Base-by-base conservation (phyloP, 306 rosid genomes). In the Quercus ilex region DNA sequence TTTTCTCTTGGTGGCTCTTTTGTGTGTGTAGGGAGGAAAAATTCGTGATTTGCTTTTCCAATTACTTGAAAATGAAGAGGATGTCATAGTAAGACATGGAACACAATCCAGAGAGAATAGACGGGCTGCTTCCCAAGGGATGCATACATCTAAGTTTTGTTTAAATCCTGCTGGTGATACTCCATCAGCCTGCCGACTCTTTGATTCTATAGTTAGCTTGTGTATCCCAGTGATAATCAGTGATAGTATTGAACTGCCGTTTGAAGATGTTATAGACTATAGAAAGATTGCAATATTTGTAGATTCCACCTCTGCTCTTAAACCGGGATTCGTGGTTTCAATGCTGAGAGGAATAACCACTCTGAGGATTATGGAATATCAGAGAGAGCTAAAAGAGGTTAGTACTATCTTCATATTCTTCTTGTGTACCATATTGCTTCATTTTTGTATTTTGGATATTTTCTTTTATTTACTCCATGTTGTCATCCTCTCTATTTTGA, bases 101-200 rank as follows among this genome's bases (percentile, higher is more conserved):
- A 84, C 97, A 46, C 99, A 93, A 71, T 95, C 98, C 73, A 88
- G 96, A 82, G 98, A 90, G 87, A 92, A 90, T 85, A 80, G 98
- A 46, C 88, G 98, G 31, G 98, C 89, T 62, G 99, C 99, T 83
- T 82, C 97, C 7, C 94, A 71, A 33, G 99, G 99, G 83, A 94
- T 94, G 99, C 99, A 95, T 78, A 79, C 91, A 30, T 95, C 98
- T 5, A 93, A 89, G 79, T 95, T 95, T 83, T 95, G 99, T 82
- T 88, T 95, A 74, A 91, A 95, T 86, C 99, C 98, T 18, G 98
- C 99, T 21, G 99, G 99, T 57, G 99, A 95, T 84, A 95, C 99
- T 72, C 99, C 99, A 55, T 95, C 99, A 30, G 98, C 98, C 14
- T 95, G 99, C 76, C 90, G 99, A 33, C 88, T 95, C 73, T 95